Percentiles rank a stretch among this genome's conserved stretches.
Conservation (phyloP, 2,329 filamentous ascomycete genomes). For the Fusarium multiceps region DNA sequence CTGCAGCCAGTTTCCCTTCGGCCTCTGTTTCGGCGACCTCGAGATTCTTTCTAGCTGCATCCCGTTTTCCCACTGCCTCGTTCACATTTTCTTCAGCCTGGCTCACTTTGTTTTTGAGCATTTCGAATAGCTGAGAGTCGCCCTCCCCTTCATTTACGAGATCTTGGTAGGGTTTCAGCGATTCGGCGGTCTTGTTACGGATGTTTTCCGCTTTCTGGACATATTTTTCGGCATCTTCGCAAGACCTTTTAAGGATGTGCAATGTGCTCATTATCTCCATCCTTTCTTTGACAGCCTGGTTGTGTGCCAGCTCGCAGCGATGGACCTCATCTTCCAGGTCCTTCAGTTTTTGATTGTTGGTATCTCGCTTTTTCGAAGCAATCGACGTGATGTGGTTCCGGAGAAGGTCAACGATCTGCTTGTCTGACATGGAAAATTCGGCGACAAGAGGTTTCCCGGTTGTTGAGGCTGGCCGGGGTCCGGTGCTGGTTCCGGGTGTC, state of each 20-base stretch:
- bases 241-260: no score
- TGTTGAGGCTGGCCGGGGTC: not conserved
- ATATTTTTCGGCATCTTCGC: accelerated
- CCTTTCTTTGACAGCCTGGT: not conserved
- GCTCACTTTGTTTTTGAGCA: not conserved
- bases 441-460: not conserved
- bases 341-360: not conserved
- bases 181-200: not conserved
- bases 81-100: not conserved
- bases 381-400: not conserved
- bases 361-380: not conserved
- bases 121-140: not conserved
- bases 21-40: not conserved
- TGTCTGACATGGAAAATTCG: not conserved
- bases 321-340: not conserved
- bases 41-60: no score
- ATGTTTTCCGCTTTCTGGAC: not conserved
- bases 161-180: not conserved
- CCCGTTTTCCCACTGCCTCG: no score
- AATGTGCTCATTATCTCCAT: no score
- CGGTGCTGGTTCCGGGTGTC: not conserved
- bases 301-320: not conserved
- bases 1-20: no score
- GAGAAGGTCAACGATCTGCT: not conserved
- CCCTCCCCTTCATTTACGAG: not conserved